Conservation (phyloP, 2,329 filamentous ascomycete species). For the Penicillium sp. region DNA sequence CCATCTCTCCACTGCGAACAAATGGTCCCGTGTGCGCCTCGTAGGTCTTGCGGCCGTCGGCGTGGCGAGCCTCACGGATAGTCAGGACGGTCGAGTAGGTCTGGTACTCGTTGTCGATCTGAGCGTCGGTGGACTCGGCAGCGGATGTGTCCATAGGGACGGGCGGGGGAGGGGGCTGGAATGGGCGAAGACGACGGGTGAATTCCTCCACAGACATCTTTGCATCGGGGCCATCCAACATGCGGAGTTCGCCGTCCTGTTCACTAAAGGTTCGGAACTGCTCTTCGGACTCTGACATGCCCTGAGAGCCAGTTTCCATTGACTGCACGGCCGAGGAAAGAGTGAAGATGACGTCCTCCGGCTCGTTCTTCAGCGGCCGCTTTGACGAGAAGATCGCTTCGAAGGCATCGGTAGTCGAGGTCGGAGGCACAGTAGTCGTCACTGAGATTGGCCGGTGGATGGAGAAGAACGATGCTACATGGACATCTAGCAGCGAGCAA, state of each 20-base stretch:
- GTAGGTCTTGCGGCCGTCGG: slow-evolving; percentile 52
- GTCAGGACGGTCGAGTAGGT: slow-evolving; percentile 52
- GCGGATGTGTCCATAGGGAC: slow-evolving; percentile 49
- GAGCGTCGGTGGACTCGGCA: slow-evolving; percentile 40
- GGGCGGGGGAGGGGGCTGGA: slow-evolving; percentile 79
- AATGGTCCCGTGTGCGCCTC: slow-evolving; percentile 53
- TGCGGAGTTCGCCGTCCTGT: slow-evolving; percentile 41
- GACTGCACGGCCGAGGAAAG: slow-evolving; percentile 51
- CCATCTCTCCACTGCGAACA: slow-evolving; percentile 39
- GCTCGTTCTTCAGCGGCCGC: slow-evolving; percentile 45
- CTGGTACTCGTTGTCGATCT: slow-evolving; percentile 36
- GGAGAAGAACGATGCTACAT: slow-evolving; percentile 90
- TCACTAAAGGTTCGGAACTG: slow-evolving; percentile 29
- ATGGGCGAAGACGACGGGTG: slow-evolving; percentile 71
- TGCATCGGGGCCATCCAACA: slow-evolving; percentile 56
- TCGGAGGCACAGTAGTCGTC: slow-evolving; percentile 72
- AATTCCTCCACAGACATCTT: slow-evolving; percentile 67
- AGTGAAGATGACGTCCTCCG: slow-evolving; percentile 63
- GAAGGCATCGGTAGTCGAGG: slow-evolving; percentile 71
- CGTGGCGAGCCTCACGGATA: slow-evolving; percentile 52
- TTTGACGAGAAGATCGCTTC: slow-evolving; percentile 75
- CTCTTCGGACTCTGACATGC: slow-evolving; percentile 35
- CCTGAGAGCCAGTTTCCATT: slow-evolving; percentile 42
- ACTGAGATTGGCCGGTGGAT: slow-evolving; percentile 92
- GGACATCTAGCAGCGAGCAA: slow-evolving; percentile 63